These are phyloP conservation scores for Hysterium pulicare DNA, from an alignment of 2,329 filamentous ascomycete species.

Conservation along the genomic window DNA sequence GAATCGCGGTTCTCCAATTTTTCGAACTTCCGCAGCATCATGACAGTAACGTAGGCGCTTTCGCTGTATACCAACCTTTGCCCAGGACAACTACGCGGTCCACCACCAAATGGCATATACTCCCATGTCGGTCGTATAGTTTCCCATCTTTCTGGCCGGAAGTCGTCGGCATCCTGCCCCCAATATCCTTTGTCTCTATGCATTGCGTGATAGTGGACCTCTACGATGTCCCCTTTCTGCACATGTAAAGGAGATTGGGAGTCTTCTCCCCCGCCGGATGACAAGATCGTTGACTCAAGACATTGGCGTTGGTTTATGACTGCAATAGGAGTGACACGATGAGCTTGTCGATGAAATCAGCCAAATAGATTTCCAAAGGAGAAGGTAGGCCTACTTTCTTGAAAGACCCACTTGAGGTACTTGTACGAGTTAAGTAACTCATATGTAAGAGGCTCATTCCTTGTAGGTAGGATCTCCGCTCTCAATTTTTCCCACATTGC, in stretches of 20 bases:
- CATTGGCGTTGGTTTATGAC: slow-evolving; percentile 10
- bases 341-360: slow-evolving; percentile 4
- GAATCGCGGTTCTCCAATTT: slow-evolving; percentile 10
- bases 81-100: slow-evolving; percentile 12
- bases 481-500: slow-evolving; percentile 14
- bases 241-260: slow-evolving; percentile 8
- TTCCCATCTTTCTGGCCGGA: slow-evolving; percentile 17
- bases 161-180: slow-evolving; percentile 14
- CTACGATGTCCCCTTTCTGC: slow-evolving; percentile 11
- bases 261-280: slow-evolving; percentile 11
- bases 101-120: slow-evolving; percentile 15
- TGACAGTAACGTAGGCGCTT: slow-evolving; percentile 7
- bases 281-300: slow-evolving; percentile 7
- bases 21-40: slow-evolving; percentile 6
- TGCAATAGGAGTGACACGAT: slow-evolving; percentile 10
- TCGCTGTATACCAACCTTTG: slow-evolving; percentile 12
- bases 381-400: slow-evolving; percentile 7
- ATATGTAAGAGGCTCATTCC: slow-evolving; percentile 14
- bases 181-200: slow-evolving; percentile 10
- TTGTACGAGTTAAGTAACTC: slow-evolving; percentile 14
- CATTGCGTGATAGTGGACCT: slow-evolving; percentile 11
- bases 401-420: slow-evolving; percentile 13
- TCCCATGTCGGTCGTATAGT: slow-evolving; percentile 9
- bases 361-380: not conserved
- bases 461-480: slow-evolving; percentile 12